Base-by-base conservation (phyloP, 2,329 filamentous ascomycete species). In the Sclerotiophoma versabilis region DNA sequence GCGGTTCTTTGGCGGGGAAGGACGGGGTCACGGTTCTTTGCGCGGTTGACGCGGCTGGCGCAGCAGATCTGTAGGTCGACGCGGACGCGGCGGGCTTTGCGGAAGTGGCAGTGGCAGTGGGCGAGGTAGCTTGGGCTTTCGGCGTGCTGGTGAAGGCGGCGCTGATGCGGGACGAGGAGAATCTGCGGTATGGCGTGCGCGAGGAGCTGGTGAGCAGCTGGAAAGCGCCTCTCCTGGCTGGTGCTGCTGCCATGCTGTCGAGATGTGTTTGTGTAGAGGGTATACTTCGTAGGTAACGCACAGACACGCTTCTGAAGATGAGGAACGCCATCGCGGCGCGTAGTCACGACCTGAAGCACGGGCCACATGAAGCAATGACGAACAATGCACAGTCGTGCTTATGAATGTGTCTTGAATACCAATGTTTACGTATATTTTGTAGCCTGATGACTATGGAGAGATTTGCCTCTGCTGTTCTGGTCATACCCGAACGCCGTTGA, bases 1-100 rank as follows among this genome's bases (percentile, higher is more conserved):
- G 72, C 8, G 74, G 65, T 41, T 73, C 71, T 64, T 64, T 65
- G 46, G 70, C 64, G 43, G 65, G 58, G 54, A 67, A 66, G 22
- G 58, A 49, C 26, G 72, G 65, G 15, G 27, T 33, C 12, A 72
- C 64, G 20, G 72, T 74, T 17, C 72, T 65, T 45, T 49, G 25
- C 2, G 59, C 38, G n/a, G 63, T 63, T 43, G 55, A n/a, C 2
- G 62, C 39, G 17, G 62, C 39, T 19, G 59, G 17, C 1, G 60
- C 32, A 15, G 50, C 26, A 19, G 52, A 8, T 7, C 56, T 39
- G 32, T 54, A 45, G 11, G 62, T 36, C 12, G 58, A 47, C 1
- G 33, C 26, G 5, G 62, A 26, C 25, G 58, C 34, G 41, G 64
- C 39, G 6, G 66, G 48, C 34, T 53, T 68, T 22, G 60, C 45